Conservation (phyloP, 148 eudicot genomes). For the Vaccinium macrocarpon region DNA sequence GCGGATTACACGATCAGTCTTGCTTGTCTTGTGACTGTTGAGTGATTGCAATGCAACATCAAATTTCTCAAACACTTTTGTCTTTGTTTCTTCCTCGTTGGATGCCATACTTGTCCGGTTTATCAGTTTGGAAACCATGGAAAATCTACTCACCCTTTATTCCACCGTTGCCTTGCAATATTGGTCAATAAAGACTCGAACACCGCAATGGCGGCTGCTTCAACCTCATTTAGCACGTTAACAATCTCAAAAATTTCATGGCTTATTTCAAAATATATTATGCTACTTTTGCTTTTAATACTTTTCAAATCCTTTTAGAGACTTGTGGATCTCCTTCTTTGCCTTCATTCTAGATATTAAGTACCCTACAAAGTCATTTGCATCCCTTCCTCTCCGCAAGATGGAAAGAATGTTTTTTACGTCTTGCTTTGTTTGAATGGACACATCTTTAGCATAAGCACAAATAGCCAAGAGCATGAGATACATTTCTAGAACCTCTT, state of each 20-base stretch:
- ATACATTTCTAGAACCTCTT: slow-evolving; percentile 34
- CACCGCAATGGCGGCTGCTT: slow-evolving; percentile 13
- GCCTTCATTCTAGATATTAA: slow-evolving; percentile 29
- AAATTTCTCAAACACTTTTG: slow-evolving; percentile 25
- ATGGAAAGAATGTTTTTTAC: slow-evolving; percentile 37
- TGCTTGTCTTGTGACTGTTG: slow-evolving; percentile 24
- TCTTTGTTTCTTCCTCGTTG: not conserved
- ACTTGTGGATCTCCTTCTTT: slow-evolving; percentile 31
- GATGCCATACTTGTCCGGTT: not conserved
- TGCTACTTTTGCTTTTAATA: slow-evolving; percentile 1
- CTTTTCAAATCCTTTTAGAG: slow-evolving; percentile 36
- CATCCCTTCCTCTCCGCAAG: slow-evolving; percentile 38
- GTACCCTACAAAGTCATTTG: slow-evolving; percentile 24
- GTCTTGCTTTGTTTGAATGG: slow-evolving; percentile 33
- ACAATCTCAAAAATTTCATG: not conserved
- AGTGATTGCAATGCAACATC: slow-evolving; percentile 29
- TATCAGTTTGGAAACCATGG: slow-evolving; percentile 9
- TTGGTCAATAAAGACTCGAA: slow-evolving; percentile 22
- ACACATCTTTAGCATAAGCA: slow-evolving; percentile 35
- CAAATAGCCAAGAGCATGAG: slow-evolving; percentile 47
- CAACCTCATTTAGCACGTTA: slow-evolving; percentile 20
- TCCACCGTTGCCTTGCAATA: not conserved
- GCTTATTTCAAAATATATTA: not conserved
- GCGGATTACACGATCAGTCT: not conserved
- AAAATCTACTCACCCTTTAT: not conserved